Percentiles rank a stretch among this genome's conserved stretches.
phyloP scores from a whole-genome alignment of 1,139 yeast species.

The Debaryomyces subglobosus region DNA sequence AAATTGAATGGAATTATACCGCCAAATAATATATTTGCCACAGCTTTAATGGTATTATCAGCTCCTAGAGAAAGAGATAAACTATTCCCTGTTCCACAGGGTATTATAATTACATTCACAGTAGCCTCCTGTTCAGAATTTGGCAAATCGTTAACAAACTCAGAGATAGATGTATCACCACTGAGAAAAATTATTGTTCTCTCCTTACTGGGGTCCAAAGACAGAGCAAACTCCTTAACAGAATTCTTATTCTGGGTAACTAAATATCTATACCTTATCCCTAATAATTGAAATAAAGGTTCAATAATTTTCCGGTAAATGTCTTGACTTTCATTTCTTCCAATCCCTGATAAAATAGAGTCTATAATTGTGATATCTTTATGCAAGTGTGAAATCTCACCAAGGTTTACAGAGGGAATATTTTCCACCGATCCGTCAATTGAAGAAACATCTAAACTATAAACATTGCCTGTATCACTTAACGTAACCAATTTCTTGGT shows the following conservation, averaged over 20 bases:
- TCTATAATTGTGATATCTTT: conserved; percentile 37
- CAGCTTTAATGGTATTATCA: conserved; percentile 35
- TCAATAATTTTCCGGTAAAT: conserved; percentile 44
- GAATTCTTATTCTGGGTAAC: conserved; percentile 39
- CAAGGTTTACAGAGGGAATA: not conserved
- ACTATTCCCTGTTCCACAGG: conserved; percentile 90
- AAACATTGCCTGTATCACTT: not conserved
- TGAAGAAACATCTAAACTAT: not conserved
- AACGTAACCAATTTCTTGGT: conserved; percentile 2
- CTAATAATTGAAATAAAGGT: conserved; percentile 47
- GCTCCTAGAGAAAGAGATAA: conserved; percentile 64
- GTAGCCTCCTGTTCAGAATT: conserved; percentile 12
- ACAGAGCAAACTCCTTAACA: conserved; percentile 37
- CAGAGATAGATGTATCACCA: conserved; percentile 86
- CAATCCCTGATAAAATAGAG: conserved; percentile 60
- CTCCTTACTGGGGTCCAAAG: conserved; percentile 20
- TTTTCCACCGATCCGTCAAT: not conserved
- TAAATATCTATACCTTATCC: conserved; percentile 39
- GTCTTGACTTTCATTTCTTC: conserved; percentile 41
- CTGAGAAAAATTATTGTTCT: conserved; percentile 65
- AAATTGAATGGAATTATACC: conserved; percentile 48
- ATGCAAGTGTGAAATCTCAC: conserved; percentile 2
- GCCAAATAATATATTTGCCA: conserved; percentile 47
- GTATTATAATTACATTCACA: conserved; percentile 54
- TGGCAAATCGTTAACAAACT: conserved; percentile 62